Evolutionary conservation across 768 basidiomycete species (phyloP).

Genomic region (Rossbeevera mucosa): DNA sequence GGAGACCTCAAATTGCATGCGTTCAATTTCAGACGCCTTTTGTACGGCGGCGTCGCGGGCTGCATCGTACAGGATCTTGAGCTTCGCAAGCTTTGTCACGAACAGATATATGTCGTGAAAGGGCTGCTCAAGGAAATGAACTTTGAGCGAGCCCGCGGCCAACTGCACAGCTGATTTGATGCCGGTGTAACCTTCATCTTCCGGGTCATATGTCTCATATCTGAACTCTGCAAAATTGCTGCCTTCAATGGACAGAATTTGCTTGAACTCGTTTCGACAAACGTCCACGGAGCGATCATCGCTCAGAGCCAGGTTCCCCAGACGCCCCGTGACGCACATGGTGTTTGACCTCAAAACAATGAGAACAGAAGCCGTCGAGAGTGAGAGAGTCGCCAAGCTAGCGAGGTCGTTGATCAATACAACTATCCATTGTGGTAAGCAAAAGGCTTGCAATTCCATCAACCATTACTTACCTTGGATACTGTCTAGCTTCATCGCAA

Average conservation of each 20-base stretch:
- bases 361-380: slow-evolving; percentile 86
- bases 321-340: slow-evolving; percentile 70
- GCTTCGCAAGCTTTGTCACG: slow-evolving; percentile 75
- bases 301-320: slow-evolving; percentile 78
- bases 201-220: slow-evolving; percentile 86
- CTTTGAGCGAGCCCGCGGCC: slow-evolving; percentile 82
- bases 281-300: slow-evolving; percentile 59
- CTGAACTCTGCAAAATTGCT: slow-evolving; percentile 90
- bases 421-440: slow-evolving; percentile 42
- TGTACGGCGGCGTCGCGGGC: slow-evolving; percentile 92
- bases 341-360: slow-evolving; percentile 68
- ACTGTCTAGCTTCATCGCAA: slow-evolving; percentile 78
- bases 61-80: slow-evolving; percentile 93
- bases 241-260: slow-evolving; percentile 90
- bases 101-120: slow-evolving; percentile 85
- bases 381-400: slow-evolving; percentile 78
- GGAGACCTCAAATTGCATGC: slow-evolving; percentile 88
- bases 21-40: slow-evolving; percentile 85
- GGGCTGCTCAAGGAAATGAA: slow-evolving; percentile 88
- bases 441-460: neutral
- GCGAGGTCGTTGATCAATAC: slow-evolving; percentile 65
- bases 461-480: slow-evolving; percentile 57
- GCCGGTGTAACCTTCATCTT: slow-evolving; percentile 63
- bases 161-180: slow-evolving; percentile 81
- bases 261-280: slow-evolving; percentile 66